Evolutionary conservation across 2,329 filamentous ascomycete species (phyloP), one percentile per base, ranked within the genome.

Genomic region (Fusarium cyanostomum): DNA sequence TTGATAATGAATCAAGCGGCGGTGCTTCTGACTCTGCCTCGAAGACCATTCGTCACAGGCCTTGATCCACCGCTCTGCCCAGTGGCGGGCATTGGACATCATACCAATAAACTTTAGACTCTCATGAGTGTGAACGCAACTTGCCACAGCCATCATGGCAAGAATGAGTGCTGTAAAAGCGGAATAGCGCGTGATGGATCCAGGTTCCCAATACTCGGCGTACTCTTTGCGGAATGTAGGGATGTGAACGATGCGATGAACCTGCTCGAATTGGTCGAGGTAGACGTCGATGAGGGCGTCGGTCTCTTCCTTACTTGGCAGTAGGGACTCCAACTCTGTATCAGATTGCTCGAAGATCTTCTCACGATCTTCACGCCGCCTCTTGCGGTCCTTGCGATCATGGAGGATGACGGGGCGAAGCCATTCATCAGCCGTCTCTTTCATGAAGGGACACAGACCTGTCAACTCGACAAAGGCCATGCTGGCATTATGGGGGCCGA

Each of bases 391-490:
- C 74, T 87, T 86, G 63, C 79, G 78, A 37, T 81, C 77, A 62
- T 84, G 82, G 24, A 86, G 79, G 33, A 85, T 84, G 39, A 87
- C 80, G 8, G 85, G 85, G 48, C 82, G 80, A 52, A 88, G 78
- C 84, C 85, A 87, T 70, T 87, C 84, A 50, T 86, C 83, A 9
- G 85, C 84, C 1, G 84, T 87, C 74, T 87, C 84, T 63, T 82
- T 83, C 85, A 88, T 87, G 56, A 87, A 87, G 12, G 84, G 82
- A 41, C 80, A 84, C 41, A 88, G 77, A 3, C 85, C 85, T 3
- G 82, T 82, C 66, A 85, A 76, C 77, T 86, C 84, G 45, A 82
- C 81, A 68, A 87, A 85, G 10, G 85, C 85, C 74, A 86, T 83
- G 74, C 82, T 86, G 39, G 84, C 83, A 64, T 86, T 87, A 71